Base-by-base conservation (phyloP, 768 basidiomycete genomes). In the Vararia minispora region DNA sequence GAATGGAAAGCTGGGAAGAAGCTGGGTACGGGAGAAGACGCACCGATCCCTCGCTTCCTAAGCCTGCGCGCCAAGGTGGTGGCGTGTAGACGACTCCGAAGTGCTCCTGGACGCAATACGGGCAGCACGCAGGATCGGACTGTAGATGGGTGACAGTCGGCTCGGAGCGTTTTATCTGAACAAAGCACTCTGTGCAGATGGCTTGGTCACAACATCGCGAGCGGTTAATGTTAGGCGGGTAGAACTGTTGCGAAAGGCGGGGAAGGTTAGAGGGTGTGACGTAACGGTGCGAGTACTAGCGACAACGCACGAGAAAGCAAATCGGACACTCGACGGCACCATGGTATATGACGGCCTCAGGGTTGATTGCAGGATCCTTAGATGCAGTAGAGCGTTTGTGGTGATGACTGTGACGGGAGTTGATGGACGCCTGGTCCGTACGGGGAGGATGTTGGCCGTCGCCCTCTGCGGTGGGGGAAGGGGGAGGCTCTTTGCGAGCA, bases 131-230 rank as follows among this genome's bases (percentile, higher is more conserved):
- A 2, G 91, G 90, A 52, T 99, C 95, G 7, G 91, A 94, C 37
- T 91, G 89, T 43, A 97, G 69, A 60, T 98, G 92, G 0, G 91
- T 97, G 6, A 89, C 70, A 0, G 90, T 94, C 5, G 95, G 90
- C 46, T 99, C 95, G 25, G 74, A 76, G 39, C 95, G 83, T 66
- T 97, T 98, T 63, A 99, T 98, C 63, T 97, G 94, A 16, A 97
- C 90, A 54, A 99, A 98, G 57, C 95, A 99, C 61, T 99, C 95
- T 26, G 95, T 97, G 57, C 95, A 99, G 45, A 99, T 94, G 16
- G 87, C 82, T 50, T 99, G 95, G 67, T 94, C 92, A 58, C 95
- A 99, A 58, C 95, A 99, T 54, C 95, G 75, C 27, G 95, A 97
- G 51, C 80, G 82, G 56, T 98, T 97, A 61, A 97, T 95, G 60